phyloP scores from a whole-genome alignment of 768 basidiomycete genomes.

The Gyrodon lividus region DNA sequence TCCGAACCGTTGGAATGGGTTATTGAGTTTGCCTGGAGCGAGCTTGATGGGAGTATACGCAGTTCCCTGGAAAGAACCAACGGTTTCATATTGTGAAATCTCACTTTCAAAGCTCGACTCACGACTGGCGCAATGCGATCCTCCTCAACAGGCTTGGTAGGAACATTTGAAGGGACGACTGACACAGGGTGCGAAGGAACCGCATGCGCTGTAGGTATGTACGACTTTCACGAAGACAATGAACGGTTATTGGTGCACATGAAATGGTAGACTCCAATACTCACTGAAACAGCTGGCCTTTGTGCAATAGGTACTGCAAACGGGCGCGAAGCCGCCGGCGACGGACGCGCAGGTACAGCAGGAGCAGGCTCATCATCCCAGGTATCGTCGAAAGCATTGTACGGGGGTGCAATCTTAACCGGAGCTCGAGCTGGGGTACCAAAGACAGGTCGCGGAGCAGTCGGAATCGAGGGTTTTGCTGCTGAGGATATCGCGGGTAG shows the following conservation, averaged over 20 bases:
- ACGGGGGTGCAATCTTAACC: constrained; percentile 36
- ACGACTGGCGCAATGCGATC: constrained; percentile 81
- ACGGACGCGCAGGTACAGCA: constrained; percentile 41
- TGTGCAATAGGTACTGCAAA: constrained; percentile 43
- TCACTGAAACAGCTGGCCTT: constrained; percentile 40
- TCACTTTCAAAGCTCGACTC: constrained; percentile 11
- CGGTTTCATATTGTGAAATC: background rate
- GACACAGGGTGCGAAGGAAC: constrained; percentile 35
- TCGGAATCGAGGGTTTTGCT: constrained; percentile 35
- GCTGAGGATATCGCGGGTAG: constrained; percentile 10
- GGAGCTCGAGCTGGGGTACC: constrained; percentile 43
- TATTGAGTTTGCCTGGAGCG: constrained; percentile 84
- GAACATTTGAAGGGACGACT: constrained; percentile 44
- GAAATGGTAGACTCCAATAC: constrained; percentile 11
- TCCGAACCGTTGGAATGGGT: constrained; percentile 70
- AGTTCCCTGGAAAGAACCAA: constrained; percentile 51
- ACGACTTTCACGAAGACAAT: constrained; percentile 12
- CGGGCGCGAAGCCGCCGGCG: constrained; percentile 47
- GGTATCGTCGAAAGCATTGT: constrained; percentile 50
- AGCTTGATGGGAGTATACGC: constrained; percentile 87
- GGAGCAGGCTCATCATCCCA: constrained; percentile 55
- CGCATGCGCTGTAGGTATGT: constrained; percentile 26
- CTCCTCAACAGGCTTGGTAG: constrained; percentile 71
- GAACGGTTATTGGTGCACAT: background rate
- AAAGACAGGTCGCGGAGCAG: constrained; percentile 49